Evolutionary conservation across 805 yeast species (phyloP), one percentile per base, ranked within the genome.

Genomic region (Isabelozyma heimii): DNA sequence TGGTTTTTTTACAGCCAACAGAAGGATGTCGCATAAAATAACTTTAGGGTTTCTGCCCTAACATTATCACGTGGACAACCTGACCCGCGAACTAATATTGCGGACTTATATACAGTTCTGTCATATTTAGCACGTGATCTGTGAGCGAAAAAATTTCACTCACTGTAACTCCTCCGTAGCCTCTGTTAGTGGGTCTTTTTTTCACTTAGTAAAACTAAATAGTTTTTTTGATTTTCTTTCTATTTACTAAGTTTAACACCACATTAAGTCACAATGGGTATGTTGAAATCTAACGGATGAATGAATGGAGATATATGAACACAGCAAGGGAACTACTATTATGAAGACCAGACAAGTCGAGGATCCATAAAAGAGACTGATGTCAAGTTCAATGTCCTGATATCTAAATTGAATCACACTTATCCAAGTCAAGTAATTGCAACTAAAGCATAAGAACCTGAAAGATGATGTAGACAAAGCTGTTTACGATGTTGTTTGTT

Each of bases 221-320:
- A 30, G 35, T 30, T 30, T 30, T 30, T 13, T 10, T 30, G n/a
- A 13, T 30, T 30, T 30, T 30, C 35, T 30, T 30, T 30, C 35
- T 30, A 30, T 30, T 30, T 30, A 30, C 35, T 30, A 30, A 30
- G 35, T 30, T 30, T 30, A 30, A 30, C 35, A 30, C 35, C 35
- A 30, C 35, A 52, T 43, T 47, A 51, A 59, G 59, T 50, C 61
- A 59, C 49, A 55, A 59, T 59, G 63, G 63, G 63, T 59, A 59
- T 57, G 62, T 55, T 41, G 17, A 24, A 14, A 33, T 26, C 30
- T 28, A n/a, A 24, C 26, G n/a, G 8, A 24, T 28, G 12, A 41
- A 20, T 8, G 44, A 41, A 12, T 20, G 16, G 33, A 26, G 30
- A 26, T 12, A 41, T 16, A 26, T 16, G 44, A 14, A 26, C 9